Percentiles rank a stretch among this genome's conserved stretches.
phyloP scores from a whole-genome alignment of 192 early-diverging fungal genomes.

The Backusella mclennaniae region DNA sequence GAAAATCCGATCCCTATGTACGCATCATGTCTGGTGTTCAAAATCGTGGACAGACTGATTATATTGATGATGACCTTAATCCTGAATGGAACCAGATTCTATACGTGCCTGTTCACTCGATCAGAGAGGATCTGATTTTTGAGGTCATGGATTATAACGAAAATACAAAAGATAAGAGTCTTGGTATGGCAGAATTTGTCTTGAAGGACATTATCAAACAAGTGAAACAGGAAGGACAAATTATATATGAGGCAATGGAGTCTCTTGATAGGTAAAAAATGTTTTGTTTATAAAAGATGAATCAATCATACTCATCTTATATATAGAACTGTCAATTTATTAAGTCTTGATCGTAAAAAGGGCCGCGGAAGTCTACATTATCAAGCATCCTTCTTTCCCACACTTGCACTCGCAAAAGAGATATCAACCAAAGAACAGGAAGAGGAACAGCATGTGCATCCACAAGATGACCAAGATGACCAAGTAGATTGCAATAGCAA shows the following conservation, averaged over 20 bases:
- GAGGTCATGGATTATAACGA: constrained; percentile 90
- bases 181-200: constrained; percentile 68
- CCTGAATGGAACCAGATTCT: constrained; percentile 92
- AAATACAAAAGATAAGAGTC: constrained; percentile 75
- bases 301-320: background rate
- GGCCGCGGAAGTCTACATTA: constrained; percentile 39
- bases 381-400: constrained; percentile 37
- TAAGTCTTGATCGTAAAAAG: constrained; percentile 22
- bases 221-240: constrained; percentile 23
- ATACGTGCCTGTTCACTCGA: constrained; percentile 76
- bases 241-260: constrained; percentile 26
- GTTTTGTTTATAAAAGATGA: background rate
- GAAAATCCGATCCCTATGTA: constrained; percentile 92
- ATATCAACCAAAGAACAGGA: background rate
- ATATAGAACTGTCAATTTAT: constrained; percentile 29
- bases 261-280: constrained; percentile 29
- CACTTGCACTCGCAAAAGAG: constrained; percentile 23
- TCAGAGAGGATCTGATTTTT: constrained; percentile 71
- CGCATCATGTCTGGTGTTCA: constrained; percentile 63
- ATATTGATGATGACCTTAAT: constrained; percentile 79
- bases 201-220: constrained; percentile 61
- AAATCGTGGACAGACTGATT: constrained; percentile 71
- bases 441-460: background rate
- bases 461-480: background rate
- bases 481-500: constrained; percentile 5